Evolutionary conservation across 1,284 basidiomycete species (phyloP), one percentile per base, ranked within the genome.

Genomic region (Moesziomyces sp.): DNA sequence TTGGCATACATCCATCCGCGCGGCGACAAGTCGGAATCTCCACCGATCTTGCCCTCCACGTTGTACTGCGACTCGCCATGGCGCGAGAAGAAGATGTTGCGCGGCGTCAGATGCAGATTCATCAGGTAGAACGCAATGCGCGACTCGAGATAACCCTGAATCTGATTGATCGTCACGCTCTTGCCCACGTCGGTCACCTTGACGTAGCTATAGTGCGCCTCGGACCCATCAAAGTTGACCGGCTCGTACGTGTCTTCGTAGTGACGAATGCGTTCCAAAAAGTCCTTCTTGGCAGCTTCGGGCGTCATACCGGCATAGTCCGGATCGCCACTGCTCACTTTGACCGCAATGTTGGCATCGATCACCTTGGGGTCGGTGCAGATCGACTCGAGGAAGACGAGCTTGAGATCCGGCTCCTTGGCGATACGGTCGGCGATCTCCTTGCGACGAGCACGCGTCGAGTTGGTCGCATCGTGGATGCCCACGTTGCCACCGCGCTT

Each of bases 11-110:
- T 86, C 87, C 91, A 88, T 1, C 97, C 97, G 52, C 91, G 89
- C 43, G 89, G 88, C 0, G 94, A 97, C 38, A 99, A 87, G 23
- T 90, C 86, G 1, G 95, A 92, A 83, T 99, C 97, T 13, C 97
- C 97, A 19, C 97, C 97, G 74, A 99, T 97, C 86, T 96, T 93
- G 28, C 96, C 96, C 78, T 94, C 91, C 5, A 99, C 90, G 82
- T 99, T 99, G 86, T 90, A 98, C 86, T 96, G 93, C 80, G 94
- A 97, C 86, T 99, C 97, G 14, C 97, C 97, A 82, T 99, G 97
- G 78, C 97, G 87, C 9, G 97, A 97, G 76, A 99, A 90, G 85
- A 95, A 99, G 77, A 99, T 98, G 84, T 92, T 94, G 66, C 97
- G 88, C 14, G 97, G 96, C 80, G 97, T 97, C 71, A 99, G 87